These are phyloP conservation scores for Bretschneidera sinensis DNA, from an alignment of 345 rosid species.

Conservation along the genomic window DNA sequence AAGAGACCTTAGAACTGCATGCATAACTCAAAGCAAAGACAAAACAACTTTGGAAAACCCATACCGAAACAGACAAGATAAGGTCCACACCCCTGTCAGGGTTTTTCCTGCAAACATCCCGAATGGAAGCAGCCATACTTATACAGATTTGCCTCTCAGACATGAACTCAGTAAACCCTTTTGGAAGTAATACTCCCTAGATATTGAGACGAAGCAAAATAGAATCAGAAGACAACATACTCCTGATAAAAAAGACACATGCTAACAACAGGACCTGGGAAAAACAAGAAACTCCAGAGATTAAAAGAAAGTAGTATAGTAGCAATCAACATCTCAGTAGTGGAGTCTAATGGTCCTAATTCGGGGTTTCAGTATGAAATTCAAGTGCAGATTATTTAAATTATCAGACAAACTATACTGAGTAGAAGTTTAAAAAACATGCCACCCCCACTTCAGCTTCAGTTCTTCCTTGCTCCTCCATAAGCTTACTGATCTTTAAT, in stretches of 20 bases:
- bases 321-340: background rate
- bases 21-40: slow-evolving; percentile 12
- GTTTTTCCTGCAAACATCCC: slow-evolving; percentile 72
- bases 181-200: slow-evolving; percentile 68
- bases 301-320: background rate
- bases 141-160: slow-evolving; percentile 60
- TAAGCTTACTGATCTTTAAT: background rate
- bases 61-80: slow-evolving; percentile 91
- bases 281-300: background rate
- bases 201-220: slow-evolving; percentile 16
- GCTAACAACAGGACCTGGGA: slow-evolving; percentile 3
- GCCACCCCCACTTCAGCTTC: background rate
- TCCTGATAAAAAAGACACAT: too few species aligned
- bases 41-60: slow-evolving; percentile 24
- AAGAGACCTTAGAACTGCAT: slow-evolving; percentile 16
- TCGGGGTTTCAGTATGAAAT: too few species aligned
- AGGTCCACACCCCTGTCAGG: slow-evolving; percentile 98
- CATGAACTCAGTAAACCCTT: slow-evolving; percentile 45
- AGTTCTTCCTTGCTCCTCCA: background rate
- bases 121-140: slow-evolving; percentile 75
- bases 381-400: background rate
- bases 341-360: too few species aligned
- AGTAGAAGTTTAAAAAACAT: background rate
- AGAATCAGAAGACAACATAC: slow-evolving; percentile 12
- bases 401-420: too few species aligned